phyloP scores from a whole-genome alignment of 1,284 basidiomycete genomes.

The Cutaneotrichosporon mucoides region DNA sequence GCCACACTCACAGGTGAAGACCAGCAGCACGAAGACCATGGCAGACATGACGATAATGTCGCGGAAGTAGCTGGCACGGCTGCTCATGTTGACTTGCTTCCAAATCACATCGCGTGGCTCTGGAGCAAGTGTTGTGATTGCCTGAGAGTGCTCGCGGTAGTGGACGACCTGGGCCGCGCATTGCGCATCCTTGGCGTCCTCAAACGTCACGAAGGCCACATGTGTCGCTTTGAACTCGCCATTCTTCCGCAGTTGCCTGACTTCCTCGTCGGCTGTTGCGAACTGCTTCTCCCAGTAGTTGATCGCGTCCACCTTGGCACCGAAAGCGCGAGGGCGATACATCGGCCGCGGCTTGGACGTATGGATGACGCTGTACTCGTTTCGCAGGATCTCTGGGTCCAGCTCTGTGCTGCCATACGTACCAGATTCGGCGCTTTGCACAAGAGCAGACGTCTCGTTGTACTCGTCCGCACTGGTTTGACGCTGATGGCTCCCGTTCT shows the following conservation, averaged over 20 bases:
- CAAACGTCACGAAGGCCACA: conserved; percentile 93
- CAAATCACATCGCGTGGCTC: conserved; percentile 96
- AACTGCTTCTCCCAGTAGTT: conserved; percentile 77
- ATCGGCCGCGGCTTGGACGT: conserved; percentile 37
- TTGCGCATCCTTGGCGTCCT: conserved; percentile 90
- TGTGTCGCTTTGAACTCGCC: conserved; percentile 70
- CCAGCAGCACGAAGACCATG: conserved; percentile 68
- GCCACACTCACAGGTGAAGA: conserved; percentile 61
- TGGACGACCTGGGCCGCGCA: conserved; percentile 83
- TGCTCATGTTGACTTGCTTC: conserved; percentile 73
- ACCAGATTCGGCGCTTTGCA: neutral
- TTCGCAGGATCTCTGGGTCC: conserved; percentile 14
- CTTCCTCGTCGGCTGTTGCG: conserved; percentile 70
- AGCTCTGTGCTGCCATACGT: conserved; percentile 30
- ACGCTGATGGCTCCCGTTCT: neutral
- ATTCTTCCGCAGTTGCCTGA: conserved; percentile 40
- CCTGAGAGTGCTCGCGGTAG: conserved; percentile 62
- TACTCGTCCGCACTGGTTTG: neutral
- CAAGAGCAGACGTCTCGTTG: neutral
- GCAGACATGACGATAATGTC: conserved; percentile 65
- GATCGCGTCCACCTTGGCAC: conserved; percentile 70
- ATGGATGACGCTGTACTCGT: conserved; percentile 26
- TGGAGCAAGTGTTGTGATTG: conserved; percentile 71
- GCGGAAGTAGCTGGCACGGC: conserved; percentile 58
- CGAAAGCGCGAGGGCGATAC: conserved; percentile 35